Base-by-base conservation (phyloP, 192 early-diverging fungal species). In the Thamnidium elegans region DNA sequence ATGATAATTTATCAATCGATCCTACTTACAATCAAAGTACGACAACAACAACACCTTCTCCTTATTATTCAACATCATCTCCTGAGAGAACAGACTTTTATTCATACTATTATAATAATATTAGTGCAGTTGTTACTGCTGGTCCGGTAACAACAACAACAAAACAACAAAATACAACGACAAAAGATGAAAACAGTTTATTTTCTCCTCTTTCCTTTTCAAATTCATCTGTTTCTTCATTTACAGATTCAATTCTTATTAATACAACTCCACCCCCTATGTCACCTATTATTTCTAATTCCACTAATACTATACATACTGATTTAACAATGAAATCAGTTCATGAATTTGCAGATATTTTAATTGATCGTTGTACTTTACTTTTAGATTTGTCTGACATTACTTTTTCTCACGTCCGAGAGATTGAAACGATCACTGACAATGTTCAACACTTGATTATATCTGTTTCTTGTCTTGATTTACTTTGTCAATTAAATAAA, bases 51-150 rank as follows among this genome's bases (percentile, higher is more conserved):
- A 48, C 13, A 39, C 31, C 31, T n/a, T 56, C 32, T 20, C 13
- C 58, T 59, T 36, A 31, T 43, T 59, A 59, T 26, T 59, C 58
- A 19, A 59, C 43, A 14, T 45, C 58, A 13, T 23, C 58, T 59
- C 58, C 58, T 59, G 58, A 59, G 58, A 19, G 42, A 59, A 59
- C 58, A 45, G 43, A 59, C 21, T 45, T 59, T 23, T 48, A 48
- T 48, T 48, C 46, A 48, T 48, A 48, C 39, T 59, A 11, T 45
- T 39, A 39, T 6, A 39, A 39, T 10, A 39, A 39, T 39, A 39
- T 39, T 39, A 10, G 7, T 39, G 36, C 36, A 9, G 9, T 6
- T 39, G 9, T 39, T 39, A 39, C 36, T 39, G 36, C 36, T 39
- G 36, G 36, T 9, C 36, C 36, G 9, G 36, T 39, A 39, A 45